phyloP scores from a whole-genome alignment of 257 asterid genomes.

The Paulownia fortunei region DNA sequence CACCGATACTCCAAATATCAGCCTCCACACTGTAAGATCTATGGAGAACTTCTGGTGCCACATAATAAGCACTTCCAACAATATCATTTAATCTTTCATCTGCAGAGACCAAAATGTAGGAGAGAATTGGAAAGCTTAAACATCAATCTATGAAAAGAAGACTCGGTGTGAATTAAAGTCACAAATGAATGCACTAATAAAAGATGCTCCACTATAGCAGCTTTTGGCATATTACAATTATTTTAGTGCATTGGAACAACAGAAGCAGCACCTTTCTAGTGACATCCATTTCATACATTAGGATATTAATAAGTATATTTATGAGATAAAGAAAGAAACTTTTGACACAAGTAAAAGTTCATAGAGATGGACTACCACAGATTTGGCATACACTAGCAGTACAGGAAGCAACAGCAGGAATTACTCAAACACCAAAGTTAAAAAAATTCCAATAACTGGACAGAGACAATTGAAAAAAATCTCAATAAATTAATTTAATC shows the following conservation, averaged over 20 bases:
- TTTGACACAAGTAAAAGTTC: not conserved
- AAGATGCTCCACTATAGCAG: not conserved
- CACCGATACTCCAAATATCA: slow-evolving; percentile 92
- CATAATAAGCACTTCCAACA: slow-evolving; percentile 92
- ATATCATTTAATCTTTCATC: slow-evolving; percentile 83
- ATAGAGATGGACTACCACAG: not conserved
- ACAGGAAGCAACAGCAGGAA: not conserved
- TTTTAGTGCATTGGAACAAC: not conserved
- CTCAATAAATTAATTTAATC: no score
- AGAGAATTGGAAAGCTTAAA: slow-evolving; percentile 15
- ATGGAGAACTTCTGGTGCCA: slow-evolving; percentile 88
- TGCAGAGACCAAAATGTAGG: slow-evolving; percentile 28
- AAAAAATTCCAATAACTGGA: no score
- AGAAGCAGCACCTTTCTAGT: not conserved
- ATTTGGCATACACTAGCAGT: not conserved
- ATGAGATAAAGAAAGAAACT: not conserved
- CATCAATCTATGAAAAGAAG: not conserved
- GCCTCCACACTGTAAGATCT: slow-evolving; percentile 80
- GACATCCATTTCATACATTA: not conserved
- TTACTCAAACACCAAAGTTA: not conserved
- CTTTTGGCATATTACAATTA: not conserved
- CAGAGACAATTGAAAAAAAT: no score
- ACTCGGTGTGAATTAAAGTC: slow-evolving; percentile 2
- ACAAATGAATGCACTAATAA: not conserved
- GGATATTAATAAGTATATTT: not conserved